Evolutionary conservation across 2,329 filamentous ascomycete species (phyloP).

Genomic region (Venturia aucupariae): DNA sequence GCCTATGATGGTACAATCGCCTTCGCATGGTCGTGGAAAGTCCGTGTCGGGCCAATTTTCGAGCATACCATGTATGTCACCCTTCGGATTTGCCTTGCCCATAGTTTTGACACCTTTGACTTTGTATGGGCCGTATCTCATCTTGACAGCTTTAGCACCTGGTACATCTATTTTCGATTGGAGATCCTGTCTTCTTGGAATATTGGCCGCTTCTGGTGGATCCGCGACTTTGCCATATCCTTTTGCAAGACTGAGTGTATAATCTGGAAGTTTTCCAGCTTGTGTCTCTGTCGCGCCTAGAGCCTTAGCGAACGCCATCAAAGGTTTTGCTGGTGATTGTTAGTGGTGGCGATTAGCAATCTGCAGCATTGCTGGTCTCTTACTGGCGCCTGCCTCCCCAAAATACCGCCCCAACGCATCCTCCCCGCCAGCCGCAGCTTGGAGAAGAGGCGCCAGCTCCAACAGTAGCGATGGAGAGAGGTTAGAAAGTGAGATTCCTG

Average conservation of each 20-base stretch:
- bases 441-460: not conserved
- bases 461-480: not conserved
- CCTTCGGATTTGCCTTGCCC: conserved; percentile 4
- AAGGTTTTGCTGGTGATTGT: not conserved
- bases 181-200: conserved; percentile 1
- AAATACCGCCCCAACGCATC: not conserved
- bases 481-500: not conserved
- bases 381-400: not conserved
- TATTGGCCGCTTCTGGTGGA: conserved; percentile 2
- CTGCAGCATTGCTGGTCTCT: not conserved
- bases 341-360: not conserved
- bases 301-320: not conserved
- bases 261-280: not conserved
- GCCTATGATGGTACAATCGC: conserved; percentile 14
- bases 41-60: conserved; percentile 7
- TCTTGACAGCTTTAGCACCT: conserved; percentile 11
- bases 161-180: not conserved
- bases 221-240: conserved; percentile 11
- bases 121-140: conserved; percentile 14
- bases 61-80: conserved; percentile 9
- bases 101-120: conserved; percentile 8
- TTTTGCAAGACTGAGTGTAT: not conserved
- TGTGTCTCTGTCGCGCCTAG: not conserved
- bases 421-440: not conserved
- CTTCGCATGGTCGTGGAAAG: conserved; percentile 11